Percentiles rank a stretch among this genome's conserved stretches.
These are phyloP conservation scores for Isabelozyma gotoi DNA, from an alignment of 805 yeast species.

Conservation along the genomic window DNA sequence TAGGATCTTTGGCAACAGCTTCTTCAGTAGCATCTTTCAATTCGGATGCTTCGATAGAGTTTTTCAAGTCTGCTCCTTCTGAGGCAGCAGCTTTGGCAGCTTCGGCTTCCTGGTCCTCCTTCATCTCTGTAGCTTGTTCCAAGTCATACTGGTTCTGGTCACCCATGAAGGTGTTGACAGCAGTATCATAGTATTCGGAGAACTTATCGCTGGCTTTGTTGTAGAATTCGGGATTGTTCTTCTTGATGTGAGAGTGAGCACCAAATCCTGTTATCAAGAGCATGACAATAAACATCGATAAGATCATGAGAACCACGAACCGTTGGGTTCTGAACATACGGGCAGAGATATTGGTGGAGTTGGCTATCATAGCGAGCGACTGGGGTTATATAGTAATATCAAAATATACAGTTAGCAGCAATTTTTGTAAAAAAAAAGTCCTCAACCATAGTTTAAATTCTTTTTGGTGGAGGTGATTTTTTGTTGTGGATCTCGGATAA, in stretches of 20 bases:
- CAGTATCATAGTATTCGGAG: slow-evolving; percentile 2
- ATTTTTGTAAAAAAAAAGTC: too few species aligned
- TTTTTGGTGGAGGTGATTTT: not conserved
- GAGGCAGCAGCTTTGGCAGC: slow-evolving; percentile 1
- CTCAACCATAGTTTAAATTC: not conserved
- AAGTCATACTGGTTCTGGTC: slow-evolving; percentile 2
- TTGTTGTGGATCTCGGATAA: not conserved
- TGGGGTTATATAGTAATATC: not conserved
- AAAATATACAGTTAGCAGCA: too few species aligned
- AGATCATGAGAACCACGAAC: slow-evolving; percentile 20
- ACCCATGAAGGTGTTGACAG: not conserved
- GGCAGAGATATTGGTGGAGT: slow-evolving; percentile 26
- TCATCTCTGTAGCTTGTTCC: slow-evolving; percentile 4
- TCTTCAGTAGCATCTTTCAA: not conserved
- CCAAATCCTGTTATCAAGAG: slow-evolving; percentile 26
- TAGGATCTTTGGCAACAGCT: too few species aligned
- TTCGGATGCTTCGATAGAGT: too few species aligned
- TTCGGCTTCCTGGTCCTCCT: slow-evolving; percentile 2
- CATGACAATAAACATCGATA: slow-evolving; percentile 20
- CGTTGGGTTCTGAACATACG: slow-evolving; percentile 34
- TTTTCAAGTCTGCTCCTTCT: slow-evolving; percentile 1
- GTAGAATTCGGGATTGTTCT: slow-evolving; percentile 9
- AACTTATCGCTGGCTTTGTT: slow-evolving; percentile 9
- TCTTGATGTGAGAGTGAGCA: slow-evolving; percentile 24
- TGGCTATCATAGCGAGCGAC: slow-evolving; percentile 13